These are phyloP conservation scores for Malus domestica DNA, from an alignment of 306 rosid species.

Conservation along the genomic window DNA sequence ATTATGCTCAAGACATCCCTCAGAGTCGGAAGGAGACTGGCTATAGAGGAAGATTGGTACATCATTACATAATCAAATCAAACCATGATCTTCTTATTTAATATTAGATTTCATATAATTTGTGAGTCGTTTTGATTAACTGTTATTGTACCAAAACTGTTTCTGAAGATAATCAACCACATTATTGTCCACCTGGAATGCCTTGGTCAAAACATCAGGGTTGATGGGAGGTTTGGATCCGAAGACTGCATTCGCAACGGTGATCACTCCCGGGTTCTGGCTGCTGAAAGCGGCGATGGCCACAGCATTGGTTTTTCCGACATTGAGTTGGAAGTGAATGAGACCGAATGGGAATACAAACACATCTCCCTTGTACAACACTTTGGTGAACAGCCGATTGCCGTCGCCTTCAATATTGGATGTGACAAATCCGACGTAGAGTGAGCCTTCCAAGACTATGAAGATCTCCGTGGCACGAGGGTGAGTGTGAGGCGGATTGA, in stretches of 20 bases:
- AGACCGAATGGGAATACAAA: background rate
- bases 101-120: too few species aligned
- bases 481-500: conserved; percentile 6
- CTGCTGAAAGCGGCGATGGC: background rate
- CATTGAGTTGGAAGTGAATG: conserved; percentile 4
- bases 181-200: background rate
- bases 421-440: conserved; percentile 9
- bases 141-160: conserved; percentile 6
- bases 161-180: background rate
- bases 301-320: background rate
- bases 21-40: too few species aligned
- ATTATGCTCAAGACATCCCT: too few species aligned
- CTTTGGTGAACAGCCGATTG: background rate
- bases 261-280: conserved; percentile 3
- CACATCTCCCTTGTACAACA: background rate
- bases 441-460: background rate
- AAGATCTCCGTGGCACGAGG: background rate
- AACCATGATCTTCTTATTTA: too few species aligned
- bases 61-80: too few species aligned
- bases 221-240: background rate
- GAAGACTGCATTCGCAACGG: background rate
- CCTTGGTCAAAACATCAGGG: background rate
- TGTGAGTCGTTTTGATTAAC: too few species aligned
- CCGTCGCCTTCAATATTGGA: background rate
- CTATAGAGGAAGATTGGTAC: too few species aligned